Evolutionary conservation across 768 basidiomycete genomes (phyloP).

Genomic region (Lactarius hatsudake): DNA sequence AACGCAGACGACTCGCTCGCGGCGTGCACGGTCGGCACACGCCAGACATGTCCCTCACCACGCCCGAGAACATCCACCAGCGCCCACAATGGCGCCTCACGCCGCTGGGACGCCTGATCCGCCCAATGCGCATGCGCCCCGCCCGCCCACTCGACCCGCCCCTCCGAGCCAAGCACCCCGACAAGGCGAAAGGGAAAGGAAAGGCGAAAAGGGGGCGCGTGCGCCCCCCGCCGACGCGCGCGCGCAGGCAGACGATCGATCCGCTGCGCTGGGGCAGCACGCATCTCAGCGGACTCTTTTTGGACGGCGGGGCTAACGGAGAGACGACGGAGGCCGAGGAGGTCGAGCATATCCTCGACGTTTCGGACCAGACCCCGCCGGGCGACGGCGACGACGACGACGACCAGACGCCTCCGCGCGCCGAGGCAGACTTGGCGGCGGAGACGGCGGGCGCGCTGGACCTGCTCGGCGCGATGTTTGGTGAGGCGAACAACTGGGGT

Average conservation of each 20-base stretch:
- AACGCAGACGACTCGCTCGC: conserved; percentile 40
- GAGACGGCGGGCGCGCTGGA: conserved; percentile 49
- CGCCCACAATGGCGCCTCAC: conserved; percentile 70
- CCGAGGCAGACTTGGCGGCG: conserved; percentile 34
- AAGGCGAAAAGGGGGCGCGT: conserved; percentile 42
- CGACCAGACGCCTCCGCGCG: conserved; percentile 1
- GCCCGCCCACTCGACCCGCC: conserved; percentile 46
- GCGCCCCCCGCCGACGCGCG: conserved; percentile 54
- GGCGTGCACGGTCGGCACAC: conserved; percentile 45
- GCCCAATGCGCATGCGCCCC: conserved; percentile 71
- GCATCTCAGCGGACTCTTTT: conserved; percentile 66
- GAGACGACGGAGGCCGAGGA: conserved; percentile 14
- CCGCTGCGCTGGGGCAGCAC: conserved; percentile 67
- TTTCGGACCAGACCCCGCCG: conserved; percentile 22
- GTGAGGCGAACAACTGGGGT: conserved; percentile 50
- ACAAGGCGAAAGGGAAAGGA: conserved; percentile 31
- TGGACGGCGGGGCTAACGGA: conserved; percentile 36
- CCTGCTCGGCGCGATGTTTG: conserved; percentile 55
- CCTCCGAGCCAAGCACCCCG: conserved; percentile 26
- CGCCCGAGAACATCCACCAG: conserved; percentile 50
- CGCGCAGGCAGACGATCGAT: conserved; percentile 66
- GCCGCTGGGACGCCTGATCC: conserved; percentile 59
- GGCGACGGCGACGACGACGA: neutral
- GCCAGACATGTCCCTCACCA: conserved; percentile 62
- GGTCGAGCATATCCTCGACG: conserved; percentile 25